Evolutionary conservation across 2,329 filamentous ascomycete species (phyloP), one percentile per base, ranked within the genome.

Genomic region (Shiraia sp.): DNA sequence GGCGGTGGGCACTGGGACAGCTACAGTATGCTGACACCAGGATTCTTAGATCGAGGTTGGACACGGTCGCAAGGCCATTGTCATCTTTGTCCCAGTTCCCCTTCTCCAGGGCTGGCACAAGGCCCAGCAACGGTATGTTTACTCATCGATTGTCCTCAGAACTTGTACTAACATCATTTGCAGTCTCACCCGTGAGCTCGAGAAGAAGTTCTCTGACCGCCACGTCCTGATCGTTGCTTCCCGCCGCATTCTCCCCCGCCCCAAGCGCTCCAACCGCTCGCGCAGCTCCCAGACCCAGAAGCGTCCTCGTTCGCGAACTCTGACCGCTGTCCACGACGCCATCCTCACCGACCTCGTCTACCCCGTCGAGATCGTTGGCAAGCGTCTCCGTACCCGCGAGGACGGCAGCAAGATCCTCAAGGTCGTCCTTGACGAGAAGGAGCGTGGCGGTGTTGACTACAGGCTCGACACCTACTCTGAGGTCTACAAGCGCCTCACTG

Each of bases 201-300:
- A 99, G 88, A 99, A 99, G 90, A 99, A 99, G 83, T 99, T 99
- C 90, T 97, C 93, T 60, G 93, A 99, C 85, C 93, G 93, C 79
- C 93, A 99, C 79, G 93, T 99, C 76, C 83, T 99, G 76, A 90
- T 99, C 85, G 87, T 99, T 69, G 93, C 93, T 68, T 95, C 92
- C 72, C 93, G 93, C 84, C 93, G 93, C 78, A 99, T 99, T 72
- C 85, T 99, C 54, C 92, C 93, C 75, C 90, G 91, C 77, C 93
- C 93, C 76, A 96, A 96, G 89, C 91, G 92, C 75, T 96, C 90
- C 75, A 90, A 86, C 82, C 91, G 90, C 81, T 90, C 87, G 65
- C 92, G 93, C 83, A 91, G 91, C 80, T 89, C 82, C 74, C 91
- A 93, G 79, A 97, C 85, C 72, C 93, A 99, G 86, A 96, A 97